Conservation (phyloP, 208 protist species). For the Acanthamoeba lenticulata region DNA sequence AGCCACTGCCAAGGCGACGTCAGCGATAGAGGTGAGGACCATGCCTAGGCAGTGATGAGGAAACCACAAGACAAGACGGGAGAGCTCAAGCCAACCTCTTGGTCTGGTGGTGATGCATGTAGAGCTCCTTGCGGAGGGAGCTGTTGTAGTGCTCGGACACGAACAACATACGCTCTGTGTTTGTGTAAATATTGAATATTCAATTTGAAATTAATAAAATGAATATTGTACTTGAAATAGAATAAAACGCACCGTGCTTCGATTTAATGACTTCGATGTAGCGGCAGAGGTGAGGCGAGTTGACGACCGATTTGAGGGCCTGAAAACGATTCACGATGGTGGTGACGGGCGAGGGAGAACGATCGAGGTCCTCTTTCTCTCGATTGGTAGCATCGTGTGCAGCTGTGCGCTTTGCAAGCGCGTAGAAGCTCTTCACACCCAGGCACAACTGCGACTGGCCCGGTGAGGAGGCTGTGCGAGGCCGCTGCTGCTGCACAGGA, state of each 20-base stretch:
- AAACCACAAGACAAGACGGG: background rate
- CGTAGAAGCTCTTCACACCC: constrained; percentile 46
- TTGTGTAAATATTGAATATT: background rate
- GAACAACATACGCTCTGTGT: constrained; percentile 30
- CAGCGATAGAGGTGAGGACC: background rate
- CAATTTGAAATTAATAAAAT: background rate
- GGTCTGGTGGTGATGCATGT: background rate
- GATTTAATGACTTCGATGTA: constrained; percentile 58
- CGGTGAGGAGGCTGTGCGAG: background rate
- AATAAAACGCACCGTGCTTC: constrained; percentile 28
- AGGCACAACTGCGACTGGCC: constrained; percentile 44
- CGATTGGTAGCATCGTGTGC: background rate
- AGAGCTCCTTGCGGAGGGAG: constrained; percentile 21
- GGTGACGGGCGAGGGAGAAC: constrained; percentile 5
- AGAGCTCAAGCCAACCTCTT: background rate
- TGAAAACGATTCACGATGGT: constrained; percentile 59
- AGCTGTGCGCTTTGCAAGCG: background rate
- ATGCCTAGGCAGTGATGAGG: background rate
- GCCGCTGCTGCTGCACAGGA: background rate
- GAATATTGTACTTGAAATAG: background rate
- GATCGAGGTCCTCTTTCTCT: constrained; percentile 30
- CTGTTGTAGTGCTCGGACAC: constrained; percentile 60
- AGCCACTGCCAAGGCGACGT: background rate
- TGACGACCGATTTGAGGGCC: background rate
- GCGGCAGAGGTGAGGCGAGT: constrained; percentile 10